phyloP scores from a whole-genome alignment of 192 early-diverging fungal genomes.

The Umbelopsis sp. region DNA sequence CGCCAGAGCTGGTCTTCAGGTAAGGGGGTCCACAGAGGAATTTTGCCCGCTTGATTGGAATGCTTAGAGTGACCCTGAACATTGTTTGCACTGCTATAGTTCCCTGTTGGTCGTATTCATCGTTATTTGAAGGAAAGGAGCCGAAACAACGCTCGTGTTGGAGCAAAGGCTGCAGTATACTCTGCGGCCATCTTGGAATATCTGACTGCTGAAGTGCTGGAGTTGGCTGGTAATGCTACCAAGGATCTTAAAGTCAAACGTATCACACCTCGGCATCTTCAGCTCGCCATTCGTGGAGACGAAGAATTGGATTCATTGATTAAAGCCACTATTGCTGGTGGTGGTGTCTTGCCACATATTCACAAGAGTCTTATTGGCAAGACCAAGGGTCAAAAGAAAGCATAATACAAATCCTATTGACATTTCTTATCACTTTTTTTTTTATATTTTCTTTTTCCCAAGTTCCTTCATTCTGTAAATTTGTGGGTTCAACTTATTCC shows the following conservation, averaged over 20 bases:
- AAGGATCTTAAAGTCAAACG: constrained; percentile 90
- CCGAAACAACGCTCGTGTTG: constrained; percentile 81
- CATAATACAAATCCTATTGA: constrained; percentile 8
- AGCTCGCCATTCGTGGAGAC: constrained; percentile 90
- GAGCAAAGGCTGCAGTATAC: constrained; percentile 91
- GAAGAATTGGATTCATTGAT: constrained; percentile 90
- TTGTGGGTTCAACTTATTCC: constrained; percentile 27
- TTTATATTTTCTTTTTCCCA: background rate
- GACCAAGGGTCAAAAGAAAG: constrained; percentile 52
- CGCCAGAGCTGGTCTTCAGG: constrained; percentile 63
- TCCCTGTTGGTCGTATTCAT: constrained; percentile 94
- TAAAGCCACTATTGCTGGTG: constrained; percentile 88
- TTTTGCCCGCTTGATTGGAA: background rate
- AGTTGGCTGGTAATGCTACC: constrained; percentile 91
- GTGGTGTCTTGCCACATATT: constrained; percentile 80
- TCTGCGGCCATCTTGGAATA: constrained; percentile 92
- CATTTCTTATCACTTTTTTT: background rate
- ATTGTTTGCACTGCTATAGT: constrained; percentile 50
- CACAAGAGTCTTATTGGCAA: constrained; percentile 62
- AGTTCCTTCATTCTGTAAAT: constrained; percentile 31
- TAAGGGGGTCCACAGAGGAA: constrained; percentile 30
- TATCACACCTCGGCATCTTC: constrained; percentile 88
- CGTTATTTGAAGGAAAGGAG: constrained; percentile 86
- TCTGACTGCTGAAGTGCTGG: constrained; percentile 89
- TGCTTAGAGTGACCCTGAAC: background rate